phyloP scores from a whole-genome alignment of 805 yeast species.

The Deakozyma indianensis region DNA sequence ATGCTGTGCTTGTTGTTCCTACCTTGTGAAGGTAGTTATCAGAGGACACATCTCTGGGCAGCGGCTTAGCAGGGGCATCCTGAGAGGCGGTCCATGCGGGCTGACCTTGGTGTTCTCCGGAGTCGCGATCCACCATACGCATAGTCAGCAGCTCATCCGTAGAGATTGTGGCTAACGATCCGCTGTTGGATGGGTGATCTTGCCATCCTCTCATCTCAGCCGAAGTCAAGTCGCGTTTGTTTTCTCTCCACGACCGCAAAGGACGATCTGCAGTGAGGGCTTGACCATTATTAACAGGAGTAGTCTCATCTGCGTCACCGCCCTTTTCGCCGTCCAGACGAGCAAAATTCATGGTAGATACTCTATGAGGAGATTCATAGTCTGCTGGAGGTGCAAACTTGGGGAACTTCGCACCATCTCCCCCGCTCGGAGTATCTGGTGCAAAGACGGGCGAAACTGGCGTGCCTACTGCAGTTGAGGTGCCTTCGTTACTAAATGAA shows the following conservation, averaged over 20 bases:
- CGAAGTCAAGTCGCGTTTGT: not conserved
- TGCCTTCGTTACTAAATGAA: not conserved
- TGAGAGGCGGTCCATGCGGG: not conserved
- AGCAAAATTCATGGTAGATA: slow-evolving; percentile 22
- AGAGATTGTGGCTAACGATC: slow-evolving; percentile 69
- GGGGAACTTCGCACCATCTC: slow-evolving; percentile 1
- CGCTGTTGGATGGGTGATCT: slow-evolving; percentile 45
- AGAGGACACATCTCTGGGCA: slow-evolving; percentile 20
- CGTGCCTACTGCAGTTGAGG: not conserved
- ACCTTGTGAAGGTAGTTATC: slow-evolving; percentile 9
- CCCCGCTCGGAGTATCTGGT: not conserved
- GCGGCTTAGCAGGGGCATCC: slow-evolving; percentile 1
- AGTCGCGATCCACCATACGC: slow-evolving; percentile 42
- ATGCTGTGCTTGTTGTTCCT: not conserved
- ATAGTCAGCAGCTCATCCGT: slow-evolving; percentile 74
- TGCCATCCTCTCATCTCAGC: slow-evolving; percentile 19
- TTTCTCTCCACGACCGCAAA: not conserved
- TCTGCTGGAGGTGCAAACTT: slow-evolving; percentile 11
- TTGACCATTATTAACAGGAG: slow-evolving; percentile 11
- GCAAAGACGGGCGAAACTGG: not conserved
- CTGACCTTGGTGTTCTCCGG: slow-evolving; percentile 3
- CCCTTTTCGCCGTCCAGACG: slow-evolving; percentile 25
- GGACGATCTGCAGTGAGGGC: slow-evolving; percentile 20
- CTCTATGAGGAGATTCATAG: slow-evolving; percentile 23
- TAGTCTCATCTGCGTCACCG: slow-evolving; percentile 17